These are phyloP conservation scores for Perilla frutescens DNA, from an alignment of 257 asterid species.

Conservation along the genomic window DNA sequence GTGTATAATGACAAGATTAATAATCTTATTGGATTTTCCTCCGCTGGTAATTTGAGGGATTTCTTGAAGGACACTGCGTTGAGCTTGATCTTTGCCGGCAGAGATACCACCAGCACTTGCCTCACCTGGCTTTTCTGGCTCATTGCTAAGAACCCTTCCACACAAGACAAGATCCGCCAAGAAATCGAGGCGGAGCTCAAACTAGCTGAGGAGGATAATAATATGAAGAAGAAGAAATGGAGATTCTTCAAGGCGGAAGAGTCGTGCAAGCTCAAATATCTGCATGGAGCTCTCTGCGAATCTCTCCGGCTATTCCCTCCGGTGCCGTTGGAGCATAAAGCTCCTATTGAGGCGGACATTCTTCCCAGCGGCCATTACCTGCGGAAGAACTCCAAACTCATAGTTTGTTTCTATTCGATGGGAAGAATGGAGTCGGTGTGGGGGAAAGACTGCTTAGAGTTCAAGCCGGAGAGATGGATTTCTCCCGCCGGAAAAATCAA, in stretches of 20 bases:
- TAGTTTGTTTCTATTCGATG: conserved; percentile 44
- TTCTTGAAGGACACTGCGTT: conserved; percentile 46
- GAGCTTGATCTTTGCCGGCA: conserved; percentile 51
- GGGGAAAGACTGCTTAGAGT: conserved; percentile 55
- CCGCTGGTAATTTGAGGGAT: background rate
- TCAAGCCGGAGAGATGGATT: conserved; percentile 61
- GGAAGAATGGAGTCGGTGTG: conserved; percentile 56
- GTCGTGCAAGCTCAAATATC: conserved; percentile 41
- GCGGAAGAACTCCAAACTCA: conserved; percentile 3
- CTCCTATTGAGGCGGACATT: conserved; percentile 30
- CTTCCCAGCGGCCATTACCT: conserved; percentile 45
- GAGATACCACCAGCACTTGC: conserved; percentile 53
- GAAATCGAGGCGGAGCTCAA: conserved; percentile 39
- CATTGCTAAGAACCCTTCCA: conserved; percentile 35
- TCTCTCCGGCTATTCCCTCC: conserved; percentile 53
- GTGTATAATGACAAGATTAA: conserved; percentile 17
- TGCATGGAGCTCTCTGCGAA: conserved; percentile 56
- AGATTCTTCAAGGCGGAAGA: conserved; percentile 41
- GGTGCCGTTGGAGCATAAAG: conserved; percentile 45
- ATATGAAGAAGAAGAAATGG: conserved; percentile 6
- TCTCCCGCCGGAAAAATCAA: conserved; percentile 25
- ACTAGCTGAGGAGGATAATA: background rate
- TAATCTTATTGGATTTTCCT: background rate
- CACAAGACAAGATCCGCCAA: conserved; percentile 40
- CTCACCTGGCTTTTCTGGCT: conserved; percentile 62